Conservation (phyloP, 768 basidiomycete genomes). For the Clitopilus passeckerianus region DNA sequence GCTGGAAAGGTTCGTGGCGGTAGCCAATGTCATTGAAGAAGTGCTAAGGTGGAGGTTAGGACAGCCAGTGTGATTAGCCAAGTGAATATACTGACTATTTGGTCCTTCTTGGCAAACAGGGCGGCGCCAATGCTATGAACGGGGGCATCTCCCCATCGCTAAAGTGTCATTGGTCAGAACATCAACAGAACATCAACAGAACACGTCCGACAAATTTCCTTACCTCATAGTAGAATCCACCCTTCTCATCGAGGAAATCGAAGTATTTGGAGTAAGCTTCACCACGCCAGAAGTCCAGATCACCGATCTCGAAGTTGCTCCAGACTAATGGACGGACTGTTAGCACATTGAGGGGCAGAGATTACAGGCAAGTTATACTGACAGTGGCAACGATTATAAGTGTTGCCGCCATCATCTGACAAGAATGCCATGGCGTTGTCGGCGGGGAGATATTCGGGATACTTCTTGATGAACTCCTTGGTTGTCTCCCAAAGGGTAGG, state of each 20-base stretch:
- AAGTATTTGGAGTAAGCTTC: constrained; percentile 84
- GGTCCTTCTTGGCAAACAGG: constrained; percentile 81
- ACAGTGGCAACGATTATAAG: constrained; percentile 79
- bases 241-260: constrained; percentile 70
- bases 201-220: background rate
- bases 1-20: constrained; percentile 91
- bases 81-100: constrained; percentile 42
- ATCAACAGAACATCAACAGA: background rate
- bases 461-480: constrained; percentile 65
- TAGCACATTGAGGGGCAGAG: background rate
- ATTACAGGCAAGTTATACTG: constrained; percentile 16
- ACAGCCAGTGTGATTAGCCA: background rate
- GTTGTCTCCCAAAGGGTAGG: constrained; percentile 80
- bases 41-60: constrained; percentile 35
- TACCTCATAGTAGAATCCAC: constrained; percentile 90
- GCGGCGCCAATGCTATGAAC: constrained; percentile 90
- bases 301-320: constrained; percentile 92
- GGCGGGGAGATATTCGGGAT: constrained; percentile 55
- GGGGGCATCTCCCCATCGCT: constrained; percentile 93
- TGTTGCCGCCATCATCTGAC: constrained; percentile 68
- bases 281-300: constrained; percentile 79
- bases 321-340: constrained; percentile 51
- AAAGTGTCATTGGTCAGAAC: constrained; percentile 3
- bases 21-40: constrained; percentile 96
- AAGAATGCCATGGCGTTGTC: constrained; percentile 82